Base-by-base conservation (phyloP, 2,329 filamentous ascomycete species). In the Bipolaris victoriae region DNA sequence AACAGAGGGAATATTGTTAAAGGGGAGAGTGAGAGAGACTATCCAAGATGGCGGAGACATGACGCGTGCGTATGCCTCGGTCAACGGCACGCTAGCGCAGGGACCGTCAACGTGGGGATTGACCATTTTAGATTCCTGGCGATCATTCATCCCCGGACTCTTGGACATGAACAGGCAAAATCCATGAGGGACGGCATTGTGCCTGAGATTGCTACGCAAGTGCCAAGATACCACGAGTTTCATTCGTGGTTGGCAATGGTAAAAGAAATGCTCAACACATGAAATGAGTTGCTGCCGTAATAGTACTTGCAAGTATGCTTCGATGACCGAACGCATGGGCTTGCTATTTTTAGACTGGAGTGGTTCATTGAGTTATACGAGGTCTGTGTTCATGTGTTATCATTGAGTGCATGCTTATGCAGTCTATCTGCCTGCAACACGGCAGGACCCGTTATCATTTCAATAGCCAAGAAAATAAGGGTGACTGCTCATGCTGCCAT, bases 11-110 rank as follows among this genome's bases (percentile, higher is more conserved):
- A 11, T 36, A n/a, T 51, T 51, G 44, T 44, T 47, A 37, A 54
- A 51, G 40, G 46, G 24, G 40, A 52, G 29, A 41, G 39, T 46
- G 36, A 41, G 39, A 52, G 36, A 41, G 24, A 56, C 18, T 35
- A 45, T 49, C 51, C 24, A 41, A 50, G 45, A 59, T 47, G 41
- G 46, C n/a, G 36, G 43, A 26, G 18, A 9, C 13, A 35, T 16
- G 49, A 57, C 44, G 49, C 49, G 53, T 49, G 47, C 49, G 52
- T 44, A 53, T 43, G 55, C 40, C 40, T 58, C 52, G 61, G 55
- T 43, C 46, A 49, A 48, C 56, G 56, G 53, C 35, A 56, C 61
- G 56, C 59, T 64, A 64, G 50, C 52, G 59, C 59, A 62, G 57
- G 55, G 55, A 61, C 50, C 49, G 20, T 46, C 15, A 44, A 50